Conservation (phyloP, 257 asterid species). For the Dorcoceras hygrometricum region DNA sequence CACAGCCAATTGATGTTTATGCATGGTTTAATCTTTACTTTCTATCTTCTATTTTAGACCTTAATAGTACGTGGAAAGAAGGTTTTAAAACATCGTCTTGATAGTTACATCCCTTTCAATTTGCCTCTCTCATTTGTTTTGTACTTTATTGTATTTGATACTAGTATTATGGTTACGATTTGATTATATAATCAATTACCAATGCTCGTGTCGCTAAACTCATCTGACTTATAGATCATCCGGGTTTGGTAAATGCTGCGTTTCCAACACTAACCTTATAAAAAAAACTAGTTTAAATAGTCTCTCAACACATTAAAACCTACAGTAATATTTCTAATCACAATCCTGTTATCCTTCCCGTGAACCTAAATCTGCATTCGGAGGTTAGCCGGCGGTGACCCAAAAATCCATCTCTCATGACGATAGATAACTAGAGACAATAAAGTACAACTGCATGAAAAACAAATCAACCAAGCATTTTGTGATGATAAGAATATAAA, state of each 20-base stretch:
- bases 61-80: background rate
- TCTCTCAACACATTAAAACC: background rate
- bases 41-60: background rate
- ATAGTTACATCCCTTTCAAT: no score
- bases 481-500: background rate
- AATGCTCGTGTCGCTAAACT: no score
- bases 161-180: no score
- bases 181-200: no score
- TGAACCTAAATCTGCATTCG: no score
- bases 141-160: no score
- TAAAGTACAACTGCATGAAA: conserved; percentile 1
- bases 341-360: background rate
- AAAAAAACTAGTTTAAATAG: background rate
- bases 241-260: background rate
- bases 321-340: background rate
- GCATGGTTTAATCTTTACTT: background rate
- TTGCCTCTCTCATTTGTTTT: no score
- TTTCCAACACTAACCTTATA: background rate
- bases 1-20: background rate
- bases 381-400: background rate
- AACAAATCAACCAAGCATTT: background rate
- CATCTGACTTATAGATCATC: background rate
- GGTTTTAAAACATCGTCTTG: background rate
- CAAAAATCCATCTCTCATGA: background rate
- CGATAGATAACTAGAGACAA: background rate